A percentile compares a stretch with the other conserved stretches of the same genome.
Conservation (phyloP, 331 rosid species). For the Acacia pycnantha region DNA sequence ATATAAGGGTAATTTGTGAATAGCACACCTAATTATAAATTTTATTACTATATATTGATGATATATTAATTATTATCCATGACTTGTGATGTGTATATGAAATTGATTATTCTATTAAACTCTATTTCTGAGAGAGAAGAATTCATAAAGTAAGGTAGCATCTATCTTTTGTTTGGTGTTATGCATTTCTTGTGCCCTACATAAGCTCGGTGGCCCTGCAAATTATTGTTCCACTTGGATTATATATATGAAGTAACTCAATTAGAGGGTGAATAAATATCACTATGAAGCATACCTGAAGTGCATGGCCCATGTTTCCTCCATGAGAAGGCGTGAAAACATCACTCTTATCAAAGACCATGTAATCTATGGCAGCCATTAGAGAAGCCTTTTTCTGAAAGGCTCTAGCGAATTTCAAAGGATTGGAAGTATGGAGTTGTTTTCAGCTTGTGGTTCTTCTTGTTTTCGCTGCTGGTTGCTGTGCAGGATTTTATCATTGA, state of each 20-base stretch:
- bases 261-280: neutral
- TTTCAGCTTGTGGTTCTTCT: slow-evolving; percentile 44
- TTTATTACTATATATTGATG: neutral
- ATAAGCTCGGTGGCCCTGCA: slow-evolving; percentile 89
- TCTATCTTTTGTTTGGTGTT: slow-evolving; percentile 96
- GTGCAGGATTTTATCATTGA: slow-evolving; percentile 32
- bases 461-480: slow-evolving; percentile 33
- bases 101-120: slow-evolving; percentile 57
- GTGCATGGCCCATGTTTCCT: slow-evolving; percentile 98
- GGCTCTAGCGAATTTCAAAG: too few relatives aligned
- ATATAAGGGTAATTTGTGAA: neutral
- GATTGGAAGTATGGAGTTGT: neutral
- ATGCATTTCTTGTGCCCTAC: slow-evolving; percentile 92
- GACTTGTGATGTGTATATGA: neutral
- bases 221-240: neutral
- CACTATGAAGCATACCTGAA: slow-evolving; percentile 62
- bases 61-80: neutral
- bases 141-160: slow-evolving; percentile 72
- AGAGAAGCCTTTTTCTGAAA: slow-evolving; percentile 75
- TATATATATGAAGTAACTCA: neutral
- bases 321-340: slow-evolving; percentile 99
- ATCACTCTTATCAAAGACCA: slow-evolving; percentile 83
- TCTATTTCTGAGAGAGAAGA: slow-evolving; percentile 71
- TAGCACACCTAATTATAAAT: neutral
- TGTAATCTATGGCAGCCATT: slow-evolving; percentile 93